Evolutionary conservation across 257 asterid species (phyloP), one percentile per base, ranked within the genome.

Genomic region (Salvia splendens): DNA sequence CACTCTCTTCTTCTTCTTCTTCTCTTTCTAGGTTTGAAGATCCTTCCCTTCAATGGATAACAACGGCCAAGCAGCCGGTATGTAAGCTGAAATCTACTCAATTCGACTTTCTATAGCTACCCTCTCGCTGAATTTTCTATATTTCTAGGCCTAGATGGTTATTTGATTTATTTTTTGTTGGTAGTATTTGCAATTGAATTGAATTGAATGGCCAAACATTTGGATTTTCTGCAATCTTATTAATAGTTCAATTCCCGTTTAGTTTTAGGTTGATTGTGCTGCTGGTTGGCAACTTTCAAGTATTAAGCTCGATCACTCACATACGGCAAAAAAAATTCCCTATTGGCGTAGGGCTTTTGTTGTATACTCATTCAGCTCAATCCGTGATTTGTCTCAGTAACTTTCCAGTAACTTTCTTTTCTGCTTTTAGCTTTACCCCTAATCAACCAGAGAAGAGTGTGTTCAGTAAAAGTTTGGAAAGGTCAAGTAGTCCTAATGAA

Each of bases 41-140:
- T 70, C 75, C 77, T 65, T 38, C 61, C n/a, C 40, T 43, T 35
- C 72, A 6, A 83, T 83, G 87, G 85, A 77, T 70, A 80, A 77
- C 72, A 75, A 57, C 69, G 68, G 76, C 5, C 81, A 78, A 50
- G 50, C 80, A 45, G 51, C 87, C 72, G 87, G 87, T 83, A 71
- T 35, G 52, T 59, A 60, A 6, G 60, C 75, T 17, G 32, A 64
- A 15, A 51, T 65, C 52, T 12, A 43, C n/a, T 64, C 11, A n/a
- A 9, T 35, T 40, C 36, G 54, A 60, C 56, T 24, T 0, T 16
- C 45, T 63, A 5, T 3, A n/a, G 4, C 32, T 68, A 12, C 1
- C 24, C 1, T 60, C 33, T 53, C 32, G 46, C 55, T 43, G 48
- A 15, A 43, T 53, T 40, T 60, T 60, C 16, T 14, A 42, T 30